Evolutionary conservation across 148 eudicot genomes (phyloP).

Genomic region (Rhododendron kiyosumense): DNA sequence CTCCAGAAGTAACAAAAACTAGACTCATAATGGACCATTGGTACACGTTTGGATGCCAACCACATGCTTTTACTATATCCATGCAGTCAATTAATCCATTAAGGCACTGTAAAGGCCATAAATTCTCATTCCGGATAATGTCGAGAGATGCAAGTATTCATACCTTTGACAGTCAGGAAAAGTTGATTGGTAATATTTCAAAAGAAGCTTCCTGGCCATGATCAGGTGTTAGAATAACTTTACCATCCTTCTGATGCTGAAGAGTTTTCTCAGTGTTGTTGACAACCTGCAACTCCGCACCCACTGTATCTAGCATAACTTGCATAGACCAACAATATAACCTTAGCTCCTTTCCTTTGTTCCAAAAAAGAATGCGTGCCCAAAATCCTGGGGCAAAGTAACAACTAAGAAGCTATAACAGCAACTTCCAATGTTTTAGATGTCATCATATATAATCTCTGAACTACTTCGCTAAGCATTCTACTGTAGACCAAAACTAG

Average conservation of each 20-base stretch:
- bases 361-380: background rate
- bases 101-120: background rate
- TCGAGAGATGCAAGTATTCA: background rate
- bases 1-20: background rate
- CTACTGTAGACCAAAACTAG: background rate
- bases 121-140: background rate
- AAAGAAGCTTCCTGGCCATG: slow-evolving; percentile 51
- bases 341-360: background rate
- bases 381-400: background rate
- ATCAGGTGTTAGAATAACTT: slow-evolving; percentile 49
- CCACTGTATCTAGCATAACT: slow-evolving; percentile 76
- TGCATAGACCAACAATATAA: slow-evolving; percentile 15
- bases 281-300: slow-evolving; percentile 63
- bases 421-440: background rate
- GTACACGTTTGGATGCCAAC: background rate
- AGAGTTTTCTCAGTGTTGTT: slow-evolving; percentile 48
- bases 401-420: background rate
- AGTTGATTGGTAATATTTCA: slow-evolving; percentile 61
- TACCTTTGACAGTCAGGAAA: slow-evolving; percentile 56
- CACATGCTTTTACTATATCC: background rate
- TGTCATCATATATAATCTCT: background rate
- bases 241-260: slow-evolving; percentile 47
- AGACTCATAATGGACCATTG: background rate
- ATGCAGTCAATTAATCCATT: background rate
- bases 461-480: background rate